A percentile compares a stretch with the other conserved stretches of the same genome.
phyloP scores from a whole-genome alignment of 345 rosid species.

The Cochlearia excelsa region DNA sequence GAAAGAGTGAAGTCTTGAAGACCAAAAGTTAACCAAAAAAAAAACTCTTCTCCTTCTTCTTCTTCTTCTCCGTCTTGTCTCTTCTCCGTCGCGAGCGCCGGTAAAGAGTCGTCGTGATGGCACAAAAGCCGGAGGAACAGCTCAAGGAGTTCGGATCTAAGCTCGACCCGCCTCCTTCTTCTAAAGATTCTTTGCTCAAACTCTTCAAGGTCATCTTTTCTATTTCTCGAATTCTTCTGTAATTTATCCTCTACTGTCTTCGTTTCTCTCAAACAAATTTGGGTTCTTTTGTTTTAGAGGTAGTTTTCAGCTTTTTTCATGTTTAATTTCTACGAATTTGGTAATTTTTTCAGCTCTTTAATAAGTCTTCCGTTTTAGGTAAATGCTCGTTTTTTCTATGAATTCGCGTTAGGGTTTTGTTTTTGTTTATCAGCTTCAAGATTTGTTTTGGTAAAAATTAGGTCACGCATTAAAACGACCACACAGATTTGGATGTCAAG shows the following conservation, averaged over 20 bases:
- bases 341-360: conserved; percentile 11
- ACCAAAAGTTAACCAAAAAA: background rate
- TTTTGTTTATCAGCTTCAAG: background rate
- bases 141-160: conserved; percentile 85
- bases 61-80: background rate
- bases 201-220: conserved; percentile 58
- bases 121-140: conserved; percentile 59
- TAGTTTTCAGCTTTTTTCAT: conserved; percentile 22
- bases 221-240: conserved; percentile 6
- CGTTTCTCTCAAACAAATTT: conserved; percentile 11
- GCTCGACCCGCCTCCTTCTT: conserved; percentile 65
- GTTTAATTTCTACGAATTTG: conserved; percentile 18
- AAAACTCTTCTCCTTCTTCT: background rate
- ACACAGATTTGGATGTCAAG: conserved; percentile 17
- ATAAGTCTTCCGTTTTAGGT: conserved; percentile 5
- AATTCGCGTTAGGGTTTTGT: conserved; percentile 34
- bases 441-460: background rate
- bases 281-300: conserved; percentile 18
- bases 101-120: conserved; percentile 41
- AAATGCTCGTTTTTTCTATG: conserved; percentile 11
- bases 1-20: conserved; percentile 4
- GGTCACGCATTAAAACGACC: conserved; percentile 16
- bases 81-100: background rate
- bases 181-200: conserved; percentile 73
- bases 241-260: conserved; percentile 11